phyloP scores from a whole-genome alignment of 2,329 filamentous ascomycete genomes.

The Aspergillus niger region DNA sequence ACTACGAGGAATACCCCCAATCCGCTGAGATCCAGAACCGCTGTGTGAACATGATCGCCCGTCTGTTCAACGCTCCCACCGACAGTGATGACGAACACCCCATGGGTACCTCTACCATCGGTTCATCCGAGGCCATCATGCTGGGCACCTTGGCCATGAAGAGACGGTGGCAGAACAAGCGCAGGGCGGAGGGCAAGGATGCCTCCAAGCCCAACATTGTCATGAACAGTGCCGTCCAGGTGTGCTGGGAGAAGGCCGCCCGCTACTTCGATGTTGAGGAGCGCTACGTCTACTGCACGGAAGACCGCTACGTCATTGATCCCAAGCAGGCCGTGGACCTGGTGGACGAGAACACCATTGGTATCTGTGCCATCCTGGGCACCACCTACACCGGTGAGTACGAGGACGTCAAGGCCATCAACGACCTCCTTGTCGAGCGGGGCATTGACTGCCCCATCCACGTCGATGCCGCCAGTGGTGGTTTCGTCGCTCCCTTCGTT shows the following conservation, averaged over 20 bases:
- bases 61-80: slow-evolving; percentile 78
- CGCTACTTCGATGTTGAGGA: slow-evolving; percentile 93
- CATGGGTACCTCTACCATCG: slow-evolving; percentile 85
- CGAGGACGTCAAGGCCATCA: slow-evolving; percentile 89
- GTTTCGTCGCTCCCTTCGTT: slow-evolving; percentile 91
- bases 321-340: slow-evolving; percentile 63
- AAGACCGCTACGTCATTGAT: slow-evolving; percentile 64
- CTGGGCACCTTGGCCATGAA: slow-evolving; percentile 77
- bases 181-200: slow-evolving; percentile 79
- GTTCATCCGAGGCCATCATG: slow-evolving; percentile 73
- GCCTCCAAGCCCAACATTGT: slow-evolving; percentile 82
- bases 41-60: slow-evolving; percentile 86
- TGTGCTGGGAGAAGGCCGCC: slow-evolving; percentile 93
- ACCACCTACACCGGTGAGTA: slow-evolving; percentile 97
- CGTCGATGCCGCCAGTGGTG: slow-evolving; percentile 88
- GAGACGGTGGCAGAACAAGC: slow-evolving; percentile 86
- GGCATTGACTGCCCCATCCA: slow-evolving; percentile 83
- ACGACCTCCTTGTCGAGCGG: slow-evolving; percentile 76
- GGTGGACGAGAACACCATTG: slow-evolving; percentile 74
- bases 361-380: slow-evolving; percentile 87
- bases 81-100: slow-evolving; percentile 60
- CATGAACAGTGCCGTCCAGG: slow-evolving; percentile 95
- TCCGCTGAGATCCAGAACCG: slow-evolving; percentile 87
- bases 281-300: slow-evolving; percentile 69
- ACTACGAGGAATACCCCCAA: slow-evolving; percentile 82